Evolutionary conservation across 768 basidiomycete genomes (phyloP).

Genomic region (Myochromella boudieri): DNA sequence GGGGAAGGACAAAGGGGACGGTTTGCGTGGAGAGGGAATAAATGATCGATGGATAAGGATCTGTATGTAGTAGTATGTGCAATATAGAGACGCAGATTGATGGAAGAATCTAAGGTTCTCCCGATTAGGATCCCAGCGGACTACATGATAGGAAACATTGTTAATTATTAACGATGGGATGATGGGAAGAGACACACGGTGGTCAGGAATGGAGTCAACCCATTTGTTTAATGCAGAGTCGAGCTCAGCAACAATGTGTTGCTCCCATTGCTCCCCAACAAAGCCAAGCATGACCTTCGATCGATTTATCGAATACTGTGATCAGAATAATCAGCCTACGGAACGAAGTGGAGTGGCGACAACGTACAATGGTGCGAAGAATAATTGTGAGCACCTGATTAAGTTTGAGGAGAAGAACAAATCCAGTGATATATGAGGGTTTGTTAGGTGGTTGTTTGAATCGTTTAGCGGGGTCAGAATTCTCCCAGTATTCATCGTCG

Average conservation of each 20-base stretch:
- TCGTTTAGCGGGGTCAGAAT: conserved; percentile 51
- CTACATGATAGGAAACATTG: conserved; percentile 23
- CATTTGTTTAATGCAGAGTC: conserved; percentile 74
- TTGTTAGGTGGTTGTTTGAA: conserved; percentile 72
- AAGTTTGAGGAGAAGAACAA: conserved; percentile 56
- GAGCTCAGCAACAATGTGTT: conserved; percentile 65
- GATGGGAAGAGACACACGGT: conserved; percentile 37
- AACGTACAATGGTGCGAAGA: conserved; percentile 60
- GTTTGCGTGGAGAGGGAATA: conserved; percentile 58
- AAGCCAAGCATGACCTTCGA: conserved; percentile 65
- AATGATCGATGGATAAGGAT: conserved; percentile 80
- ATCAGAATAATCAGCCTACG: not conserved
- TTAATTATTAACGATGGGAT: not conserved
- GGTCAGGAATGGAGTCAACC: conserved; percentile 65
- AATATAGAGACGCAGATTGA: conserved; percentile 60
- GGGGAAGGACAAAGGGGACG: conserved; percentile 51
- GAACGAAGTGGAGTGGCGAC: not conserved
- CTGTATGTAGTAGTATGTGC: conserved; percentile 55
- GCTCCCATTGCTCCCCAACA: conserved; percentile 64
- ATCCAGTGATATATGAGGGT: conserved; percentile 55
- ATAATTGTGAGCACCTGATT: conserved; percentile 64
- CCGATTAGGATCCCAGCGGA: conserved; percentile 54
- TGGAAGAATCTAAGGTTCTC: conserved; percentile 47
- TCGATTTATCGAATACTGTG: conserved; percentile 82
- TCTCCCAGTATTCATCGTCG: conserved; percentile 76